Base-by-base conservation (phyloP, 148 eudicot genomes). In the Suaeda aralocaspica region DNA sequence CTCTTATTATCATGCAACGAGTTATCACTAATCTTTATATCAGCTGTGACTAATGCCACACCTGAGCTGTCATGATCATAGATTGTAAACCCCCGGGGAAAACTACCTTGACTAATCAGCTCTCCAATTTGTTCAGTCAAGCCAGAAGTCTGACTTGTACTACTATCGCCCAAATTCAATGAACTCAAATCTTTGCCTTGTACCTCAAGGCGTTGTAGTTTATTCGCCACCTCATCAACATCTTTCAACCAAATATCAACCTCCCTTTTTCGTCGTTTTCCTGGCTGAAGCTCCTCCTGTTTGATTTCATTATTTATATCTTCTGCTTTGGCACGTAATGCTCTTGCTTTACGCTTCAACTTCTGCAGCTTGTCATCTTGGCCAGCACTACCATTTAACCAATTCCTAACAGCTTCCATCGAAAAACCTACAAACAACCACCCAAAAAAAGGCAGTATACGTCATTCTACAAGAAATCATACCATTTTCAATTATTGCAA, bases 231-330 rank as follows among this genome's bases (percentile, higher is more conserved):
- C 15, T 75, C 61, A 30, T 56, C 30, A 14, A 75, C 68, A 9
- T 68, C 68, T 50, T 68, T 60, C 60, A 75, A 61, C 78, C 73
- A 75, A 59, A 68, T 61, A 28, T 60, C 63, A 34, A 75, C 78
- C 66, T 61, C 78, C 29, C 26, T 69, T 46, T 44, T 75, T 51
- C 78, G 58, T 61, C 52, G 49, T 53, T 75, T 75, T 51, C 78
- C 78, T 60, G 73, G 67, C 29, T 28, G 73, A 60, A 75, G 67
- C 73, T 75, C 78, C 45, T 68, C 68, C 19, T 75, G 51, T 29
- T 75, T 67, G 14, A 68, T 13, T 68, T 75, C 78, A 28, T 19
- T 34, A 45, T 39, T 50, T 60, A 61, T 62, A 62, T 75, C 78
- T 19, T 66, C 68, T 60, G 73, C 73, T 51, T 34, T 64, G 39